phyloP scores from a whole-genome alignment of 2,329 filamentous ascomycete genomes.

The Alternaria arbusti region DNA sequence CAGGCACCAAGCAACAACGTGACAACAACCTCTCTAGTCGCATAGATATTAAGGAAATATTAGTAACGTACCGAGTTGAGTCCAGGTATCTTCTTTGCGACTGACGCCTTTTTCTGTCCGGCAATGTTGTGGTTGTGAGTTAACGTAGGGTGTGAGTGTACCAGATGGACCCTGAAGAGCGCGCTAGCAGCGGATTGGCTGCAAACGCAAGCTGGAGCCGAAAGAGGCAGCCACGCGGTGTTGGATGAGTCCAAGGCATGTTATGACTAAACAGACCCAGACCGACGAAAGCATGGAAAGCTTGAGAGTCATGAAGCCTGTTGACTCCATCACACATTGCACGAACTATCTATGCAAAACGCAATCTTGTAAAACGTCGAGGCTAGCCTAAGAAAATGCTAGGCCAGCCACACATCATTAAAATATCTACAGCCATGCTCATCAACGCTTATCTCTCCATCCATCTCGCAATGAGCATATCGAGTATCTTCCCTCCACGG shows the following conservation, averaged over 20 bases:
- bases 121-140: neutral
- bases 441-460: neutral
- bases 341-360: neutral
- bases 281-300: neutral
- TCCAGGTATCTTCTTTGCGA: neutral
- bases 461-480: neutral
- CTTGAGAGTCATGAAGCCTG: neutral
- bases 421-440: constrained; percentile 7
- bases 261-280: neutral
- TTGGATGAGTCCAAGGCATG: neutral
- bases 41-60: neutral
- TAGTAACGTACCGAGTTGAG: neutral
- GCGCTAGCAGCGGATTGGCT: neutral
- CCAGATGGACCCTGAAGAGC: neutral
- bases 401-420: constrained; percentile 5
- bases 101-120: neutral
- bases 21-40: neutral
- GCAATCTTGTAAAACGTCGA: neutral
- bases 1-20: neutral
- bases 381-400: neutral
- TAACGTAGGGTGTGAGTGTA: neutral
- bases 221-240: neutral
- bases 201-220: neutral
- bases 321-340: neutral
- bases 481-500: neutral